Conservation (phyloP, 768 basidiomycete genomes). For the Mycena vulgaris region DNA sequence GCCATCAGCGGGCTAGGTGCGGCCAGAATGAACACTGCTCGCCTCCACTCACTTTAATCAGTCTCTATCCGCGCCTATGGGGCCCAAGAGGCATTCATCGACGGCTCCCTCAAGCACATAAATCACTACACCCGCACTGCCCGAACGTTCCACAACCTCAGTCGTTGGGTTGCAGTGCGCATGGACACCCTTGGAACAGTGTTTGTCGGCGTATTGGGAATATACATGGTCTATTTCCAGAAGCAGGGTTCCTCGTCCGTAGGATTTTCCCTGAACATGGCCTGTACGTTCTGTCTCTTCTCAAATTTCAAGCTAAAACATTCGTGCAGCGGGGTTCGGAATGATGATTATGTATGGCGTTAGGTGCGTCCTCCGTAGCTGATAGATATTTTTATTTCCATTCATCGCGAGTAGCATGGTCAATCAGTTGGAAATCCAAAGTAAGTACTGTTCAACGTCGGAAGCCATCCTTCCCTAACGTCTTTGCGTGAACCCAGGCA, state of each 20-base stretch:
- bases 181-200: conserved; percentile 71
- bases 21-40: background rate
- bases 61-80: conserved; percentile 78
- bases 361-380: conserved; percentile 33
- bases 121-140: conserved; percentile 66
- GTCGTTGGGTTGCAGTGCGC: conserved; percentile 63
- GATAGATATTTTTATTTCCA: background rate
- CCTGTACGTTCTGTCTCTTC: conserved; percentile 52
- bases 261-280: conserved; percentile 72
- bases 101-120: conserved; percentile 64
- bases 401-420: conserved; percentile 38
- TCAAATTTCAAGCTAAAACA: conserved; percentile 49
- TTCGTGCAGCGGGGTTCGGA: conserved; percentile 64
- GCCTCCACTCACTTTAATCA: conserved; percentile 33
- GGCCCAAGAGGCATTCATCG: conserved; percentile 64
- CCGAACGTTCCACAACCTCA: conserved; percentile 68
- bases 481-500: conserved; percentile 53
- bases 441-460: conserved; percentile 44
- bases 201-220: conserved; percentile 70
- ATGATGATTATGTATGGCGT: conserved; percentile 67
- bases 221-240: conserved; percentile 66
- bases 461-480: conserved; percentile 33
- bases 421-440: conserved; percentile 63
- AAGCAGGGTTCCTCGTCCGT: conserved; percentile 58
- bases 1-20: conserved; percentile 21